Percentiles rank a stretch among this genome's conserved stretches.
phyloP scores from a whole-genome alignment of 2,329 filamentous ascomycete species.

The Xylaria sp. region DNA sequence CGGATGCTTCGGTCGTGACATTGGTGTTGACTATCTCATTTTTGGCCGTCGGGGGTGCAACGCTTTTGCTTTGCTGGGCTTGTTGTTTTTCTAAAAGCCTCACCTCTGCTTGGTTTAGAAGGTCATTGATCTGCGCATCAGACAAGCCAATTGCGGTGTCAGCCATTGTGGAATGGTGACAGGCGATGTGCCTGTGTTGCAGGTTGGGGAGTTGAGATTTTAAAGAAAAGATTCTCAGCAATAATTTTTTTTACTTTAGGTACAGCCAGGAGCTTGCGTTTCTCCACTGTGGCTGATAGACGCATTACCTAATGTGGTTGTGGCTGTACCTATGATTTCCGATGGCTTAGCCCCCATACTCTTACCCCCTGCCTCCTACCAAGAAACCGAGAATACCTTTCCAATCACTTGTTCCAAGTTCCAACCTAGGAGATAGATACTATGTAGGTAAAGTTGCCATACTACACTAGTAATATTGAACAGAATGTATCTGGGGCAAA shows the following conservation, averaged over 20 bases:
- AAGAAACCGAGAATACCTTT: not conserved
- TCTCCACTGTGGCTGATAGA: slow-evolving; percentile 30
- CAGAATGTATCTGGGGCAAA: not conserved
- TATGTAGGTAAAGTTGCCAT: too few species aligned
- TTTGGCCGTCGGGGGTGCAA: slow-evolving; percentile 48
- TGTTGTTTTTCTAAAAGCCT: slow-evolving; percentile 57
- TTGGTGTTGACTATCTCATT: slow-evolving; percentile 43
- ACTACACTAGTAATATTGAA: too few species aligned
- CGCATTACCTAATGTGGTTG: not conserved
- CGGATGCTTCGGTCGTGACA: slow-evolving; percentile 27
- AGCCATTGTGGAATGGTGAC: slow-evolving; percentile 43
- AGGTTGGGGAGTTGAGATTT: slow-evolving; percentile 7
- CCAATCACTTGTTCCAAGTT: not conserved
- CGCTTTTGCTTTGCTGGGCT: slow-evolving; percentile 44
- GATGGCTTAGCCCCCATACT: not conserved
- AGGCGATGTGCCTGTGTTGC: slow-evolving; percentile 15
- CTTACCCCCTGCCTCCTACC: slow-evolving; percentile 19
- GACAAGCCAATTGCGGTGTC: slow-evolving; percentile 60
- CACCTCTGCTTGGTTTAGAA: slow-evolving; percentile 72
- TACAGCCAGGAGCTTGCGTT: not conserved
- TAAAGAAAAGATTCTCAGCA: slow-evolving; percentile 10
- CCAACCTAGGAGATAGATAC: too few species aligned
- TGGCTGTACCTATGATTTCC: not conserved
- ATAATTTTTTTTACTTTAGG: slow-evolving; percentile 31
- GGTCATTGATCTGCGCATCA: slow-evolving; percentile 71